Evolutionary conservation across 208 protist species (phyloP), one percentile per base, ranked within the genome.

Genomic region (Crithidia mellificae): DNA sequence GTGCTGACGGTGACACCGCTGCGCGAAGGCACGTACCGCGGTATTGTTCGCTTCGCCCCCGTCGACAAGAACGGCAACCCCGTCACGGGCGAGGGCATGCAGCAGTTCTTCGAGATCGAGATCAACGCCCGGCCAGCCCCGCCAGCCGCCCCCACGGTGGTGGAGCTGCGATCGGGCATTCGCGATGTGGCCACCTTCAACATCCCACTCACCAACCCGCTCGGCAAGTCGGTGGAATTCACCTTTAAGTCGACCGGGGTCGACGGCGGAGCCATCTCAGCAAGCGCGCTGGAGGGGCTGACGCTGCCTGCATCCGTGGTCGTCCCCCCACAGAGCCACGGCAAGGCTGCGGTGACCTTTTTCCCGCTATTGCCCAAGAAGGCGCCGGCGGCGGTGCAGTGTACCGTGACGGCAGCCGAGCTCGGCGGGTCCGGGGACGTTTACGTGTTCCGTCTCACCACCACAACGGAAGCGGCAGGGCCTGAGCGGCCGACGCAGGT

Each of bases 121-220:
- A 68, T 97, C 6, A 72, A 69, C 30, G 83, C 91, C 19, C 27
- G 78, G 11, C 43, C 72, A 43, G 53, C 79, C 22, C 57, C 71
- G 50, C 57, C 65, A 34, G 50, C 68, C 22, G 50, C 44, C 22
- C 58, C 68, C 41, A 76, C 68, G 15, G 72, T 68, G 36, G 72
- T 96, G 29, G 82, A 92, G 47, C 77, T 99, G 55, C 74, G 79
- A 15, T 83, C 96, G 1, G 46, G 80, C 2, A 84, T 98, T 41
- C 92, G 97, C n/a, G 80, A 79, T 61, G n/a, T 56, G 36, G 73
- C 88, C 9, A 74, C 66, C 43, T 78, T 97, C 62, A 73, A 68
- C 34, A 75, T 98, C 22, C 56, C 77, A 0, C 62, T 99, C 53
- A 83, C 78, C 32, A 99, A 98, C 81, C 94, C 95, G 12, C 84